phyloP scores from a whole-genome alignment of 257 asterid genomes.

The Avicennia marina region DNA sequence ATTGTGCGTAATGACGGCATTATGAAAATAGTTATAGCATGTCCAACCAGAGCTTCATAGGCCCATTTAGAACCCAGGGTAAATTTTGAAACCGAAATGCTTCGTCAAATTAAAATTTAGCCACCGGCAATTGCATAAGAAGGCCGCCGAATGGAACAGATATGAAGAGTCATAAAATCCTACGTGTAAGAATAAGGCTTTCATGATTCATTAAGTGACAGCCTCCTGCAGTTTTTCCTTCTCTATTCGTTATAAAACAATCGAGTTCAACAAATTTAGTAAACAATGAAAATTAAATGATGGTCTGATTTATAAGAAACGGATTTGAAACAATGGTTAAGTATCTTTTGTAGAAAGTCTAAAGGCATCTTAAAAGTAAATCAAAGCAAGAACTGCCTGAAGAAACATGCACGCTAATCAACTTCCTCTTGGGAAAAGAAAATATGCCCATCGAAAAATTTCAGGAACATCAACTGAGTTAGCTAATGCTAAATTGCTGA shows the following conservation, averaged over 20 bases:
- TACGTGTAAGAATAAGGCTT: background rate
- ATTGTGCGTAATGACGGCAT: no score
- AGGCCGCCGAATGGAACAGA: no score
- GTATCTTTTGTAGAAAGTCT: slow-evolving; percentile 6
- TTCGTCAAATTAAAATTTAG: no score
- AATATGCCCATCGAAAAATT: slow-evolving; percentile 1
- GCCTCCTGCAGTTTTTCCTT: background rate
- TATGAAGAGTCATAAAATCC: background rate
- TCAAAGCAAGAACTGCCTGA: no score
- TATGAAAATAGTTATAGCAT: no score
- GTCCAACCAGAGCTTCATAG: no score
- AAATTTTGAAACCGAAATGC: no score
- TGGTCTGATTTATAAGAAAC: background rate
- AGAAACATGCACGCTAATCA: no score
- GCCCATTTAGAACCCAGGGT: no score
- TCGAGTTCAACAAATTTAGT: background rate
- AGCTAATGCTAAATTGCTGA: background rate
- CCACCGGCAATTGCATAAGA: no score
- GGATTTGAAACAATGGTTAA: background rate
- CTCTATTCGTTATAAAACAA: background rate
- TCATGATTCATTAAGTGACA: background rate
- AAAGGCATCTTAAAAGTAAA: background rate
- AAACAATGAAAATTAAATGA: no score
- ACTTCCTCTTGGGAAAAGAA: background rate
- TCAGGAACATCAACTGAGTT: background rate